These are phyloP conservation scores for Cubamyces sp. DNA, from an alignment of 768 basidiomycete genomes.

Conservation along the genomic window DNA sequence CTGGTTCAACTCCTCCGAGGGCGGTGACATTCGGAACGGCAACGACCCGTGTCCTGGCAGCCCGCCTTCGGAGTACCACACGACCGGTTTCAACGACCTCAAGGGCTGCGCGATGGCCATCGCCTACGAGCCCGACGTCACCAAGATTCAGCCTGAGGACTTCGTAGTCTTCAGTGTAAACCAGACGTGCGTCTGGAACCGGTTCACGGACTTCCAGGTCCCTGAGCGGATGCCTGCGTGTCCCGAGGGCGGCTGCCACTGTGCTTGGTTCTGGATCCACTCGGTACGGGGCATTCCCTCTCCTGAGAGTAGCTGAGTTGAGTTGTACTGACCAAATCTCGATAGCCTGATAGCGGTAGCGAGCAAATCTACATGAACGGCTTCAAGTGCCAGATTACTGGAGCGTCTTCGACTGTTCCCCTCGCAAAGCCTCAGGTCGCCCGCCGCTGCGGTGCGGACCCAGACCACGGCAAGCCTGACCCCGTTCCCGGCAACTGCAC, in stretches of 20 bases:
- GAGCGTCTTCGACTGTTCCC: conserved; percentile 51
- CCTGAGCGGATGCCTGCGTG: conserved; percentile 72
- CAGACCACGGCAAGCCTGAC: conserved; percentile 45
- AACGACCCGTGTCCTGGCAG: conserved; percentile 58
- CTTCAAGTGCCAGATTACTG: conserved; percentile 66
- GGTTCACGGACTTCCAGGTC: conserved; percentile 70
- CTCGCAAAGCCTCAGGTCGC: conserved; percentile 60
- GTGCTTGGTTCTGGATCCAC: conserved; percentile 79
- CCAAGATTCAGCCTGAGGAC: conserved; percentile 62
- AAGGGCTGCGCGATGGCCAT: conserved; percentile 74
- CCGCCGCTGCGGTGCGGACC: conserved; percentile 67
- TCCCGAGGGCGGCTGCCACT: conserved; percentile 63
- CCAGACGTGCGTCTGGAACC: conserved; percentile 73
- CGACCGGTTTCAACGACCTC: conserved; percentile 55
- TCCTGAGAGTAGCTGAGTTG: background rate
- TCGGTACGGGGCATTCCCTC: conserved; percentile 36
- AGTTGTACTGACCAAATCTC: background rate
- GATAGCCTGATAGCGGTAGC: conserved; percentile 53
- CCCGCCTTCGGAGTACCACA: conserved; percentile 51
- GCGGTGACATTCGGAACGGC: conserved; percentile 56
- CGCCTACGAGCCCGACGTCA: conserved; percentile 67
- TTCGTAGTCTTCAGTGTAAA: conserved; percentile 79
- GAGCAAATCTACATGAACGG: conserved; percentile 80
- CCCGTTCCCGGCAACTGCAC: conserved; percentile 66
- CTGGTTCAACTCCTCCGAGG: conserved; percentile 55